These are phyloP conservation scores for Arthrobotrys pseudoclavata DNA, from an alignment of 2,329 filamentous ascomycete species.

Conservation along the genomic window DNA sequence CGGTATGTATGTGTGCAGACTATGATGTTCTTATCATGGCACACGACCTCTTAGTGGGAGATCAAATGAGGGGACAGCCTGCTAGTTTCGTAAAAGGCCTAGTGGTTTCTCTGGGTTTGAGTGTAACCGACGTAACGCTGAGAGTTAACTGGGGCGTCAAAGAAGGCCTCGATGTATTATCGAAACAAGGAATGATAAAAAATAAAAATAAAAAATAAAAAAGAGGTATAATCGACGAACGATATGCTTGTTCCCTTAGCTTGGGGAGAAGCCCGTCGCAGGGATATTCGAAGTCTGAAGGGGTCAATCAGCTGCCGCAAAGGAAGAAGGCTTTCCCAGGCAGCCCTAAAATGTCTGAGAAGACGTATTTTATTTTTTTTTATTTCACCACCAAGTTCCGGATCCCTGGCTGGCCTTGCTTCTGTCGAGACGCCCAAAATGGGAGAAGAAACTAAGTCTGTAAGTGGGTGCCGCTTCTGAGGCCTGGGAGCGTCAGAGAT, in stretches of 20 bases:
- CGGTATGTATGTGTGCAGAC: slow-evolving; percentile 43
- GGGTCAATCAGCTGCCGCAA: slow-evolving; percentile 59
- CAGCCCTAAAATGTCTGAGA: slow-evolving; percentile 60
- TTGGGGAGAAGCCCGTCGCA: slow-evolving; percentile 58
- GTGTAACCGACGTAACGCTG: slow-evolving; percentile 59
- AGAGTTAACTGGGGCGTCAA: background rate
- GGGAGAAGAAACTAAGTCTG: slow-evolving; percentile 25
- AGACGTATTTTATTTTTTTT: slow-evolving; percentile 49
- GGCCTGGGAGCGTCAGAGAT: slow-evolving; percentile 52
- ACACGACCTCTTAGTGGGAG: slow-evolving; percentile 38
- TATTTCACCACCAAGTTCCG: background rate
- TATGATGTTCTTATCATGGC: slow-evolving; percentile 60
- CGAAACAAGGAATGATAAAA: slow-evolving; percentile 51
- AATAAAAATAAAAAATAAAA: background rate
- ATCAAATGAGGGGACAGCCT: slow-evolving; percentile 48
- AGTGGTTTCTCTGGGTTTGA: slow-evolving; percentile 38
- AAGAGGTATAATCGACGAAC: slow-evolving; percentile 44
- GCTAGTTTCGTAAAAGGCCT: slow-evolving; percentile 53
- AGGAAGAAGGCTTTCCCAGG: slow-evolving; percentile 50
- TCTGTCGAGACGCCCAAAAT: slow-evolving; percentile 39
- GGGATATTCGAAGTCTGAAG: slow-evolving; percentile 54
- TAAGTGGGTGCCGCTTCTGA: slow-evolving; percentile 35
- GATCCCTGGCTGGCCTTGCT: slow-evolving; percentile 27
- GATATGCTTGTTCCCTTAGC: slow-evolving; percentile 57
- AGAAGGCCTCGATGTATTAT: slow-evolving; percentile 33